Percentiles rank a stretch among this genome's conserved stretches.
Conservation (phyloP, 805 yeast genomes). For the Komagataella kurtzmanii region DNA sequence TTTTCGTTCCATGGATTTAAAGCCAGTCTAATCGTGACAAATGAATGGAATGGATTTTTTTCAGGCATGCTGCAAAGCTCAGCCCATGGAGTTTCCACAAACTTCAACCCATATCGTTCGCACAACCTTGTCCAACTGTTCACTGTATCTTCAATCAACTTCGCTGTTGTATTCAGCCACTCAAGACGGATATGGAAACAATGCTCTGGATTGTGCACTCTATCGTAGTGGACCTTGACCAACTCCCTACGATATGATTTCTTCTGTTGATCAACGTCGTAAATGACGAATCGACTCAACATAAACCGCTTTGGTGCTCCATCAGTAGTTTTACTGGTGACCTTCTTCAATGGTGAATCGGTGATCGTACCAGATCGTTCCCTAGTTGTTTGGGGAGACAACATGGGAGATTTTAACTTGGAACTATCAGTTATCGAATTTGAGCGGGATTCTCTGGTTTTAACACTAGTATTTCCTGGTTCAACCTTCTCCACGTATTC, state of each 20-base stretch:
- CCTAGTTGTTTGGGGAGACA: neutral
- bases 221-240: constrained; percentile 76
- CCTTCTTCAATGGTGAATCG: neutral
- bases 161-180: constrained; percentile 87
- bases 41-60: constrained; percentile 79
- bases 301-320: constrained; percentile 24
- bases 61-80: constrained; percentile 70
- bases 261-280: constrained; percentile 62
- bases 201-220: constrained; percentile 87
- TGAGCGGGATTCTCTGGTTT: constrained; percentile 1
- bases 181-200: constrained; percentile 86
- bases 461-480: constrained; percentile 5
- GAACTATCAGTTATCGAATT: neutral
- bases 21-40: constrained; percentile 52
- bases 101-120: constrained; percentile 67
- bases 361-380: neutral
- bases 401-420: neutral
- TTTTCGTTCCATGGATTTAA: constrained; percentile 61
- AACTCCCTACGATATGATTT: constrained; percentile 70
- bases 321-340: neutral
- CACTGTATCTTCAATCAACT: constrained; percentile 67
- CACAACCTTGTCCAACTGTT: constrained; percentile 71
- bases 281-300: constrained; percentile 51
- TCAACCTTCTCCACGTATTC: constrained; percentile 29
- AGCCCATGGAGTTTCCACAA: constrained; percentile 86